These are phyloP conservation scores for Dryadomyces sulphureus DNA, from an alignment of 2,329 filamentous ascomycete species.

Conservation along the genomic window DNA sequence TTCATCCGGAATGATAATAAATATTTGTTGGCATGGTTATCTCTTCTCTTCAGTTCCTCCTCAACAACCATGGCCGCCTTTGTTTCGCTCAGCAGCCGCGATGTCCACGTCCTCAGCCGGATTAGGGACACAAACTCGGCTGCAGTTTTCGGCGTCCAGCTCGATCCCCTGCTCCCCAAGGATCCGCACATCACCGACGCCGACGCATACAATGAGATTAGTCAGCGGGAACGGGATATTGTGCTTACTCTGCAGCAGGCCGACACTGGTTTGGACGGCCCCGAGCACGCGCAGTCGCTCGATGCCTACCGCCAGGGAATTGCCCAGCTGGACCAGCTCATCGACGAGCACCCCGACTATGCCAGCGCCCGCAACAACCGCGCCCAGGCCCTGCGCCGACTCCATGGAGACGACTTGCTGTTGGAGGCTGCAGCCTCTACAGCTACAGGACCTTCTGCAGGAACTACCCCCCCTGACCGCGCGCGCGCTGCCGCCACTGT, in stretches of 20 bases:
- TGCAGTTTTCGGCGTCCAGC: conserved; percentile 33
- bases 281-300: conserved; percentile 21
- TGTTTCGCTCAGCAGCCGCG: conserved; percentile 35
- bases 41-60: not conserved
- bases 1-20: too few species aligned
- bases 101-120: conserved; percentile 48
- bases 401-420: conserved; percentile 47
- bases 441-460: conserved; percentile 18
- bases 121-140: conserved; percentile 53
- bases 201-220: conserved; percentile 33
- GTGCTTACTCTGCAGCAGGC: conserved; percentile 38
- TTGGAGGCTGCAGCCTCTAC: conserved; percentile 16
- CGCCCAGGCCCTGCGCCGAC: conserved; percentile 48
- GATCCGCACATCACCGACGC: conserved; percentile 41
- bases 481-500: conserved; percentile 15
- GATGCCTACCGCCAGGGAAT: conserved; percentile 32
- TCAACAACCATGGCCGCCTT: not conserved
- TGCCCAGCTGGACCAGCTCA: conserved; percentile 35
- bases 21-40: too few species aligned
- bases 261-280: too few species aligned
- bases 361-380: conserved; percentile 63
- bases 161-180: conserved; percentile 38
- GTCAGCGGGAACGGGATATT: conserved; percentile 35
- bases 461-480: conserved; percentile 11
- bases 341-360: conserved; percentile 46